Base-by-base conservation (phyloP, 2,329 filamentous ascomycete genomes). In the Venturia asperata region DNA sequence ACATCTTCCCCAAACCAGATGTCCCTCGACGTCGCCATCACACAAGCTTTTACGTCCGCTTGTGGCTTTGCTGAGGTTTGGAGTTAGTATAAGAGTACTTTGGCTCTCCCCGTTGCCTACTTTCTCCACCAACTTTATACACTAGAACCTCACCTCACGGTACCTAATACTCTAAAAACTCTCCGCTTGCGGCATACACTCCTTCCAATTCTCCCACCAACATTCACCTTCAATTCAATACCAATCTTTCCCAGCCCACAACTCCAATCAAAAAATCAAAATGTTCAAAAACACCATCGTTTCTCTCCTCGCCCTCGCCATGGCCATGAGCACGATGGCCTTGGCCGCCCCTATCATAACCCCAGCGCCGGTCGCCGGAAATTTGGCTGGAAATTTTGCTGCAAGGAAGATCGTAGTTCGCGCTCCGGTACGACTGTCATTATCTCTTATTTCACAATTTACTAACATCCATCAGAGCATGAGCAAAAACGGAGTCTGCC, bases 111-210 rank as follows among this genome's bases (percentile, higher is more conserved):
- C 15, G 7, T 56, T 5, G 10, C 15, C 21, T n/a, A 10, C n/a
- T 21, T 30, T 19, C 47, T 27, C 47, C 49, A 37, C 15, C 52
- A 37, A 4, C 27, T 1, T 7, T 5, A 56, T 58, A 58, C 52
- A 58, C 52, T 58, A 58, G 52, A 58, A 58, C 30, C 37, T 58
- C 52, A 58, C 52, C 52, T 58, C 52, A 58, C 52, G 52, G 52
- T 58, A 58, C 52, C 52, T 58, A 58, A 58, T 58, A 58, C 52
- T 15, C 52, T n/a, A 3, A 10, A 27, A 13, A 49, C 47, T 27
- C 5, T 15, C 47, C 47, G 21, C 47, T 27, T 27, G 21, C 47
- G 47, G 47, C 47, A 49, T 49, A 1, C 47, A 49, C 47, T 49
- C 47, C 21, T 56, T 56, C 52, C 1, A 37, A 15, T 37, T 9